Conservation (phyloP, 176 grass and related monocot species). For the Aechmea fasciata region DNA sequence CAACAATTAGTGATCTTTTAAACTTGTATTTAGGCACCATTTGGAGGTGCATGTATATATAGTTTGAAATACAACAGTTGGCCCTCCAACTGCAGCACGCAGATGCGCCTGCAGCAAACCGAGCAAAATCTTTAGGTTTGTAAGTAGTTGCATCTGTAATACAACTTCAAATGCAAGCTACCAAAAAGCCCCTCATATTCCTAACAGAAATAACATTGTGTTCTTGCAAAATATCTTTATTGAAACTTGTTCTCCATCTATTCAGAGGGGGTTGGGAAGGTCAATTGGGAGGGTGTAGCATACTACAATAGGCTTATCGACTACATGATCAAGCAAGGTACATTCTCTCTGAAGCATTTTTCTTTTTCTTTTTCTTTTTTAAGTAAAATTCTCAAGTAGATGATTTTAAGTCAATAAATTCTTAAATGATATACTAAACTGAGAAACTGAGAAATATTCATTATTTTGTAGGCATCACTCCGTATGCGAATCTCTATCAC, state of each 20-base stretch:
- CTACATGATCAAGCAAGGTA: conserved; percentile 52
- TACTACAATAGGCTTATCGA: conserved; percentile 61
- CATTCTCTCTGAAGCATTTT: background rate
- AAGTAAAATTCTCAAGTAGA: background rate
- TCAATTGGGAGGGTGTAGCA: conserved; percentile 50
- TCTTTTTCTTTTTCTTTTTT: background rate
- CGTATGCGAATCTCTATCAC: conserved; percentile 64
- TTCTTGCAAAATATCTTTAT: too few relatives aligned
- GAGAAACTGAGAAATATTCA: background rate
- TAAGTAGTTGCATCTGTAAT: too few relatives aligned
- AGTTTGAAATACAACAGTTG: too few relatives aligned
- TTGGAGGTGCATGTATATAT: too few relatives aligned
- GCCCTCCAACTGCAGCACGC: too few relatives aligned
- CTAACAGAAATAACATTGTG: too few relatives aligned
- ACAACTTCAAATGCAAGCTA: too few relatives aligned
- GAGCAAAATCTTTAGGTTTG: too few relatives aligned
- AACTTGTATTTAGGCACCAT: too few relatives aligned
- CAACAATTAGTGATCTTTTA: too few relatives aligned
- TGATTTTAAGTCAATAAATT: background rate
- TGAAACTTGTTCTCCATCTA: background rate
- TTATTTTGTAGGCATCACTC: conserved; percentile 43
- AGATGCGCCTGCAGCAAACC: too few relatives aligned
- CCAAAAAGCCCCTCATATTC: too few relatives aligned
- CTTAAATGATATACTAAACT: background rate
- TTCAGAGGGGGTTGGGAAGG: conserved; percentile 37